Evolutionary conservation across 768 basidiomycete genomes (phyloP), one percentile per base, ranked within the genome.

Genomic region (Glaciozyma martinii): DNA sequence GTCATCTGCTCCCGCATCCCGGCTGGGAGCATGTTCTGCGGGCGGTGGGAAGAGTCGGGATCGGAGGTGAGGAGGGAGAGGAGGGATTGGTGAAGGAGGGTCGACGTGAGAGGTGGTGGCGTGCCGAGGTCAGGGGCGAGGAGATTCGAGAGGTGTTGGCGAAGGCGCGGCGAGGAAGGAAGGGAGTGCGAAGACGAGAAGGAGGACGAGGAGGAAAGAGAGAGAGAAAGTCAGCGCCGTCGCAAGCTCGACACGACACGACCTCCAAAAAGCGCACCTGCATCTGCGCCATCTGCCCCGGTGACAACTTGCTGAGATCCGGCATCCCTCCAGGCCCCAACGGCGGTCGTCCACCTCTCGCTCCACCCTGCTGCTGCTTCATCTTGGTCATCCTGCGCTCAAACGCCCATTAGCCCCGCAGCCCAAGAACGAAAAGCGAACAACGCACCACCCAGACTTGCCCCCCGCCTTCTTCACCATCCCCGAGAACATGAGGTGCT

Each of bases 381-480:
- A 97, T 87, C 76, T 94, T 95, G 77, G 93, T 90, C 80, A 92
- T 86, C 6, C 89, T 84, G 73, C 86, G 85, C 56, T 91, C 78
- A 50, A 12, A 59, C 33, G 58, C 15, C 25, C 57, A n/a, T 33
- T 13, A 33, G 40, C 23, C 6, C 7, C 42, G 6, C 49, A 25
- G 43, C 23, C 10, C 60, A 56, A 23, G 49, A 56, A 29, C 33
- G 23, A 27, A 29, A 19, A 40, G 13, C 10, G 29, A 10, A 25
- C 2, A 54, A 77, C 85, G 65, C 64, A 86, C 88, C 90, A 90
- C 72, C 92, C 93, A 67, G 93, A 90, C 82, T 95, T 95, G 49
- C 92, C 93, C 56, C 95, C 95, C 9, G 91, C 93, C 75, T 91
- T 88, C 80, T 92, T 95, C 42, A 94, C 95, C 88, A 99, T 93